Base-by-base conservation (phyloP, 176 grass and related monocot species). In the Hyparrhenia diplandra region DNA sequence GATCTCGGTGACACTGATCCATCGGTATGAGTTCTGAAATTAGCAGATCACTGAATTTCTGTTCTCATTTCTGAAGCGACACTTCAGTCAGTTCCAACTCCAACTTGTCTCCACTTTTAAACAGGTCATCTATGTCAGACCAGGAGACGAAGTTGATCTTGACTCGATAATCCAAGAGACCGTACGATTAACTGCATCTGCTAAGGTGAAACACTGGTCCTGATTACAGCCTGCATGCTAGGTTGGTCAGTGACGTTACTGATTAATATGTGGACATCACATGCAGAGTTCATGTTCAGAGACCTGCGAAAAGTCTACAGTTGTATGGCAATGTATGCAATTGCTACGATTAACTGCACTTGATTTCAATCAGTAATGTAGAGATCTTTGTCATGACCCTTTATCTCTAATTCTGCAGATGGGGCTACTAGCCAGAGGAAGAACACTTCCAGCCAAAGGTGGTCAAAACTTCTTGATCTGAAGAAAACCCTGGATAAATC, bases 41-140 rank as follows among this genome's bases (percentile, higher is more conserved):
- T 21, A 51, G 42, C 39, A 40, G 13, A 62, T 64, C 8, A n/a
- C 80, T 0, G 20, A 7, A n/a, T 73, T 4, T 67, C 4, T 62
- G 10, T 41, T 64, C 18, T 3, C 35, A 68, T 32, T 51, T 67
- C 13, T 54, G 64, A 80, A 68, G 21, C 13, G 14, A 2, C 45
- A 54, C 10, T 24, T 21, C 10, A 7, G 25, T 20, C 69, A 34
- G 9, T n/a, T n/a, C n/a, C n/a, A n/a, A n/a, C n/a, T 21, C 59
- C 67, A 34, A n/a, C 58, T 58, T 10, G 0, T 60, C 42, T 77
- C 36, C 6, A 27, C 20, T 35, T 80, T 34, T 36, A 76, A 84
- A 40, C 41, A 97, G 91, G 91, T 97, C 65, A 84, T 97, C 73
- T 94, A 94, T 45, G 87, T 97, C 13, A 94, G 89, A 65, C 90